Base-by-base conservation (phyloP, 768 basidiomycete species). In the Cystobasidium onofrii region DNA sequence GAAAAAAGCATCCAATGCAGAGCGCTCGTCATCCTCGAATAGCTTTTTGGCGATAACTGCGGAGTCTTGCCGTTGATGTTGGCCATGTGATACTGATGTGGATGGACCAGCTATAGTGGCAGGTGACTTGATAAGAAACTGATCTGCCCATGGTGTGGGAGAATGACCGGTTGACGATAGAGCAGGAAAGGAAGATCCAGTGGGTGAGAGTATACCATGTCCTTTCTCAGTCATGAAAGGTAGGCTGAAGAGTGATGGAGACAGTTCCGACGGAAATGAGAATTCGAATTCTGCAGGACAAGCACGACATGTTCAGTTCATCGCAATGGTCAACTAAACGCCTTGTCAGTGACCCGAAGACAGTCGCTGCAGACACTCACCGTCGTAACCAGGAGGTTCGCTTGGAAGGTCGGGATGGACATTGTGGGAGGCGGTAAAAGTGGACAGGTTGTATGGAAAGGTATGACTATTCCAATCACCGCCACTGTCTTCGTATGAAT, bases 361-460 rank as follows among this genome's bases (percentile, higher is more conserved):
- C 36, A 39, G 13, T 57, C 25, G 34, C 60, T 34, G 34, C 39
- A 52, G 6, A 13, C 12, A 39, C 69, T 55, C 18, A 71, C 69
- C 69, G 61, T 71, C 69, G 36, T 71, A 71, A 4, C 54, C 55
- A 9, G 69, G 69, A 23, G 69, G 69, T 55, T 71, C 69, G 29
- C 52, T 60, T 20, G 69, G 69, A 10, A 71, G 36, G 20, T 71
- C 69, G 20, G 65, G 44, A 29, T 43, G 65, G 20, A 50, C 46
- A 31, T 67, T 41, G 36, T 43, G 23, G 4, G 39, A 50, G 23
- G 65, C 41, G 20, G 46, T 52, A 25, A 52, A 43, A 3, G 65
- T 44, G 46, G 46, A 43, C 2, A 64, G 39, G 34, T 64, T 64
- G 63, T 64, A 64, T 27, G 63, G 63, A 39, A 64, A 64, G 36